Evolutionary conservation across 1,284 basidiomycete species (phyloP).

Genomic region (Schizophyllum commune): DNA sequence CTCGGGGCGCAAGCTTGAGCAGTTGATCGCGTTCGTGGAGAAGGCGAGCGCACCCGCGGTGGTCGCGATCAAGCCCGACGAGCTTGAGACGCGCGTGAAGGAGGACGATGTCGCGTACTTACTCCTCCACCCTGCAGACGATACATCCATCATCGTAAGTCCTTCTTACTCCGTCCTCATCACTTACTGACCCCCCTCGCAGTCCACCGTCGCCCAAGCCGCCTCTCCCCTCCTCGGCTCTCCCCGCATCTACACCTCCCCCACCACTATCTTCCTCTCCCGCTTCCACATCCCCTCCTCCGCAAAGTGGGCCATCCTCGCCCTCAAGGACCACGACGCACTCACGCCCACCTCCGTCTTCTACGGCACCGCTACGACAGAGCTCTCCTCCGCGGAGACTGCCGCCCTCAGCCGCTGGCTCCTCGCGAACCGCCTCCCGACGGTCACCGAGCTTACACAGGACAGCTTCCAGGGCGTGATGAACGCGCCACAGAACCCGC

Average conservation of each 20-base stretch:
- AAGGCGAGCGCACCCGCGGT: constrained; percentile 61
- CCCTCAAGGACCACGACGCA: constrained; percentile 65
- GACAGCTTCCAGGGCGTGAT: constrained; percentile 67
- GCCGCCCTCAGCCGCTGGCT: constrained; percentile 44
- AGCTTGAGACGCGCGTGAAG: constrained; percentile 42
- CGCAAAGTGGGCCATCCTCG: constrained; percentile 54
- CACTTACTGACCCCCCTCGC: neutral
- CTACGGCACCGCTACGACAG: constrained; percentile 17
- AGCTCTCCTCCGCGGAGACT: constrained; percentile 20
- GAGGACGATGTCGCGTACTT: constrained; percentile 68
- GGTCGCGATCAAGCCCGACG: constrained; percentile 40
- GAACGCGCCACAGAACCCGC: constrained; percentile 63
- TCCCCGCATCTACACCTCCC: constrained; percentile 53
- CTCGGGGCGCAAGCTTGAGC: constrained; percentile 59
- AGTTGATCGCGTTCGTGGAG: constrained; percentile 63
- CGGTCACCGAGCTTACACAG: constrained; percentile 60
- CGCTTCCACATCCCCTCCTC: constrained; percentile 44
- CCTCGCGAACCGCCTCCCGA: constrained; percentile 60
- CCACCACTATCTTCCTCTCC: constrained; percentile 43
- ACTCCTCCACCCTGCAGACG: constrained; percentile 51
- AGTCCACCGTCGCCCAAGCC: constrained; percentile 28
- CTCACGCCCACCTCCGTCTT: constrained; percentile 32
- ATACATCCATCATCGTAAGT: constrained; percentile 37
- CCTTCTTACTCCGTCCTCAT: neutral
- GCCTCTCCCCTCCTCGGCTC: constrained; percentile 54